Percentiles rank a stretch among this genome's conserved stretches.
Conservation (phyloP, 345 rosid genomes). For the Citrus trifoliata region DNA sequence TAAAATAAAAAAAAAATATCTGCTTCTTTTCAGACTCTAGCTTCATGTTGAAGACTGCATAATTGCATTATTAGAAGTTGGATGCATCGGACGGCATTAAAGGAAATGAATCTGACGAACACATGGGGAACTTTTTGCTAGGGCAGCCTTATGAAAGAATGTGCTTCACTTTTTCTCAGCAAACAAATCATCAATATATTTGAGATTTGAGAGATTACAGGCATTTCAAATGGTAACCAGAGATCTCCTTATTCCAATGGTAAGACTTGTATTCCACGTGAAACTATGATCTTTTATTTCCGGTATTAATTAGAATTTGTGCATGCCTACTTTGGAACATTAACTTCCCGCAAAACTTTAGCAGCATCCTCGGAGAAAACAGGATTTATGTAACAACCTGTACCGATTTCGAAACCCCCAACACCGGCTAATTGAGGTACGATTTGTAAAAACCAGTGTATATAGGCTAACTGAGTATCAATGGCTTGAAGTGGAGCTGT, state of each 20-base stretch:
- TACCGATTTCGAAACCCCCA: slow-evolving; percentile 80
- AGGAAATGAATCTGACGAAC: neutral
- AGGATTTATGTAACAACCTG: slow-evolving; percentile 86
- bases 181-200: neutral
- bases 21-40: neutral
- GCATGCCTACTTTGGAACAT: slow-evolving; percentile 15
- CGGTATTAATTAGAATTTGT: neutral
- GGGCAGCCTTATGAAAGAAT: slow-evolving; percentile 5
- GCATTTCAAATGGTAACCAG: neutral
- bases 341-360: slow-evolving; percentile 62
- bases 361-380: slow-evolving; percentile 89
- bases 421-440: slow-evolving; percentile 65
- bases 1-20: neutral
- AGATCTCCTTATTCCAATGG: neutral
- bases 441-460: slow-evolving; percentile 80
- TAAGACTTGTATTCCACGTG: neutral
- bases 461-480: slow-evolving; percentile 37
- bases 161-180: slow-evolving; percentile 5
- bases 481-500: slow-evolving; percentile 57
- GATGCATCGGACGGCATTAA: neutral
- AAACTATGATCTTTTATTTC: neutral
- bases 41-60: neutral
- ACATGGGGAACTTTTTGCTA: slow-evolving; percentile 12
- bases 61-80: neutral
- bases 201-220: neutral